Percentiles rank a stretch among this genome's conserved stretches.
These are phyloP conservation scores for Talaromyces nanjingensis DNA, from an alignment of 495 filamentous ascomycete genomes.

Conservation along the genomic window DNA sequence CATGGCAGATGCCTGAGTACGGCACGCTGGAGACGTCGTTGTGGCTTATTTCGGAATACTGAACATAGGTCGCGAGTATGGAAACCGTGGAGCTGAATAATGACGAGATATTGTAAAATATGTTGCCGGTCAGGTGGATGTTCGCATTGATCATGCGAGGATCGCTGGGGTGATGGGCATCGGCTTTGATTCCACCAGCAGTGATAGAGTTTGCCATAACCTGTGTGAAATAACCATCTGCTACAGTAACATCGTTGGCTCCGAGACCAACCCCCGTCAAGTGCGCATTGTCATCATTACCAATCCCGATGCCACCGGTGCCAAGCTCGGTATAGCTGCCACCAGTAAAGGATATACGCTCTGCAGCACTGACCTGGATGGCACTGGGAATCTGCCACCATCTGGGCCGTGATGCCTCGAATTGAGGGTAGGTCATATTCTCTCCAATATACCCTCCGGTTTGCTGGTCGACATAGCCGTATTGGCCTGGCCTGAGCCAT, in stretches of 20 bases:
- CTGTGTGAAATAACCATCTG: background rate
- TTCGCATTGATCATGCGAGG: background rate
- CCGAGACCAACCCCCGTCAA: background rate
- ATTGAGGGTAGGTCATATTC: background rate
- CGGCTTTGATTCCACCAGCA: background rate
- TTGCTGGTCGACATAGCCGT: background rate
- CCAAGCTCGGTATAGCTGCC: background rate
- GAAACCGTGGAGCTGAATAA: background rate
- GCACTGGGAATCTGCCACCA: background rate
- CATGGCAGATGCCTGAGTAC: background rate
- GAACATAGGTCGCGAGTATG: background rate
- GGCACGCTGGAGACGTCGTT: background rate
- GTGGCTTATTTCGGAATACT: background rate
- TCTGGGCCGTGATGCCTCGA: background rate
- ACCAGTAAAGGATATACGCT: background rate
- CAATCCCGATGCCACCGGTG: background rate
- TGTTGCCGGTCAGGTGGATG: background rate
- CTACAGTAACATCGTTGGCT: background rate
- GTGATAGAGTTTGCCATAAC: conserved; percentile 1
- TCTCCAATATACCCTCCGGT: background rate
- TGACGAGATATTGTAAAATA: background rate
- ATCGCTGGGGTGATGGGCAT: background rate
- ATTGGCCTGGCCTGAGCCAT: background rate
- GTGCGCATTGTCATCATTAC: background rate
- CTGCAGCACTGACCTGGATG: conserved; percentile 1